These are phyloP conservation scores for Solanum tarapatanum DNA, from an alignment of 257 asterid species.

Conservation along the genomic window DNA sequence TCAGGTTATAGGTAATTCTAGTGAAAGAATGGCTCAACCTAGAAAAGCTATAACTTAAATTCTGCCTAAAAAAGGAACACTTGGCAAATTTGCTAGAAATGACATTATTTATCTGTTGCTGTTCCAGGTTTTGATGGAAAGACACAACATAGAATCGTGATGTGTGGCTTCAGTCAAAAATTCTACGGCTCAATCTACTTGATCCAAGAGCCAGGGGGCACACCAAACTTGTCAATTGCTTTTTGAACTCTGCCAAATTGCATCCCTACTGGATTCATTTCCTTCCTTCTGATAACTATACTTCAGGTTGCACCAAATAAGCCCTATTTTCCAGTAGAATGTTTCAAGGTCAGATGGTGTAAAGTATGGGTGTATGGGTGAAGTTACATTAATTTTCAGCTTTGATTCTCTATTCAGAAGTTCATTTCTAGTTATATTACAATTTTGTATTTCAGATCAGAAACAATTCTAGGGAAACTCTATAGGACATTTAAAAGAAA, in stretches of 20 bases:
- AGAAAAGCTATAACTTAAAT: neutral
- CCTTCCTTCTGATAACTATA: neutral
- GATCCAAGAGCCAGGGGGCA: neutral
- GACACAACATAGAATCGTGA: neutral
- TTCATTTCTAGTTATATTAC: neutral
- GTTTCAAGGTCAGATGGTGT: neutral
- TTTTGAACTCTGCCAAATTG: neutral
- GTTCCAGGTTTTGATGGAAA: neutral
- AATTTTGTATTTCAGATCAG: neutral
- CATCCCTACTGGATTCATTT: neutral
- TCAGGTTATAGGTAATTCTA: neutral
- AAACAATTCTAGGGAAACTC: neutral
- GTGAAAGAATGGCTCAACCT: neutral
- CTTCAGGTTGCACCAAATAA: neutral
- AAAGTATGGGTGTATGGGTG: neutral
- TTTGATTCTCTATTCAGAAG: neutral
- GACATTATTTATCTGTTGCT: neutral
- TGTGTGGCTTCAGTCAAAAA: neutral
- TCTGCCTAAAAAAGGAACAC: neutral
- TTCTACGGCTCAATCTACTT: neutral
- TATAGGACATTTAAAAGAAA: neutral
- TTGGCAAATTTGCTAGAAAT: neutral
- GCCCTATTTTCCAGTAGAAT: neutral
- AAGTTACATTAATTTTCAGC: neutral
- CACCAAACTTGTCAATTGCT: neutral